Evolutionary conservation across 208 protist genomes (phyloP), one percentile per base, ranked within the genome.

Genomic region (Herpetomonas samuelpessoai): DNA sequence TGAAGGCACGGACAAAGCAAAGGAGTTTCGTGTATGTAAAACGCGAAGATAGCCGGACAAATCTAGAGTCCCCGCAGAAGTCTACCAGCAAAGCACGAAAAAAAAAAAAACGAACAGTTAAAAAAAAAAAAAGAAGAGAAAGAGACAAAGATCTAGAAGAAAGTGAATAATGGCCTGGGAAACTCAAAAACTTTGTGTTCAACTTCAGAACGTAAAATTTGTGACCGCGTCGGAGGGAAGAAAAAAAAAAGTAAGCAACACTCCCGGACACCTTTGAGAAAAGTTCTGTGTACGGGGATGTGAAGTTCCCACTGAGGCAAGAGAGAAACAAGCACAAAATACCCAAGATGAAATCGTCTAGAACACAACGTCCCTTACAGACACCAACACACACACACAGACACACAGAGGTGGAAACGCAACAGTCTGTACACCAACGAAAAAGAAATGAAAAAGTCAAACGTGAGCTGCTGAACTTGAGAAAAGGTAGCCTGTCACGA

Each of bases 1-100:
- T 24, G 10, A 58, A 51, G 46, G 10, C 2, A 49, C 59, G 12
- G 21, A 55, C 16, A 60, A 28, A 35, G 25, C 25, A 28, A 54
- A 29, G 25, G 26, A 18, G 30, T n/a, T 10, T 47, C 21, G 60
- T 21, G 44, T 48, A 50, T 39, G 56, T 6, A 55, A 49, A 71
- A 71, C 28, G 21, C 56, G 62, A 58, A 29, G 44, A 55, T 50
- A 52, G 55, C 57, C 56, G 19, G 49, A 71, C 44, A n/a, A n/a
- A n/a, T n/a, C n/a, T n/a, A n/a, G n/a, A n/a, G n/a, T n/a, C n/a
- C n/a, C n/a, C n/a, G 14, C 16, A 19, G 41, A n/a, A 46, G 58
- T 31, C 21, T 28, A 21, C 19, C 28, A 27, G 0, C 46, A 19
- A 61, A 49, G 38, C 16, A 27, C 48, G 50, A 57, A 26, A 53